Evolutionary conservation across 257 asterid genomes (phyloP).

Genomic region (Leonotis leonurus): DNA sequence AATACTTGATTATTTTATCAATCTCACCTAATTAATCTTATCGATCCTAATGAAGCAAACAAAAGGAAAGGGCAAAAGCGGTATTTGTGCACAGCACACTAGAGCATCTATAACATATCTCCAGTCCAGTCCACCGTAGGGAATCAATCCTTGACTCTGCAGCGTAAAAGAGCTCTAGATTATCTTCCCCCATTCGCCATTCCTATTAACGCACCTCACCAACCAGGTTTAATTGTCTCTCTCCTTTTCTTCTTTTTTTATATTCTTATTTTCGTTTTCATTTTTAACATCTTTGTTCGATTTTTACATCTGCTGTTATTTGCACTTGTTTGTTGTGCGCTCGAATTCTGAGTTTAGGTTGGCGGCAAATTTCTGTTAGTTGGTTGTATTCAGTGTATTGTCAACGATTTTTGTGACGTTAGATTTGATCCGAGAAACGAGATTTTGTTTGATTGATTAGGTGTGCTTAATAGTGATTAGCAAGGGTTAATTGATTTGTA

Average conservation of each 20-base stretch:
- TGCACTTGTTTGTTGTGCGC: neutral
- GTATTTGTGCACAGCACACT: too few relatives aligned
- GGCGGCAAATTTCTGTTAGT: neutral
- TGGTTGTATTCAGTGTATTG: neutral
- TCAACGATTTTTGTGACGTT: neutral
- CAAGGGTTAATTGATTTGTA: neutral
- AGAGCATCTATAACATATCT: too few relatives aligned
- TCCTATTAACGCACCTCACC: slow-evolving; percentile 5
- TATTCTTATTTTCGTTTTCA: neutral
- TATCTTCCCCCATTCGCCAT: neutral
- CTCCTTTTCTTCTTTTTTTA: neutral
- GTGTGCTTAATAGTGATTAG: neutral
- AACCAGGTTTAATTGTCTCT: slow-evolving; percentile 12
- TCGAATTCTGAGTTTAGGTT: neutral
- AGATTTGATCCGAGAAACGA: slow-evolving; percentile 19
- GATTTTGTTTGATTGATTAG: neutral
- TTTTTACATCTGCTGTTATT: too few relatives aligned
- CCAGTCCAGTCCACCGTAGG: too few relatives aligned
- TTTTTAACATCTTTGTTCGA: neutral
- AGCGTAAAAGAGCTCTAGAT: neutral
- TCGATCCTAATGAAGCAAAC: too few relatives aligned
- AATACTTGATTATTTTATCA: too few relatives aligned
- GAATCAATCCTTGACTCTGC: neutral
- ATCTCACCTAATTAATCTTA: too few relatives aligned
- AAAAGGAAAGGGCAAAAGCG: too few relatives aligned